Evolutionary conservation across 208 protist genomes (phyloP).

Genomic region (Crithidia expoeki): DNA sequence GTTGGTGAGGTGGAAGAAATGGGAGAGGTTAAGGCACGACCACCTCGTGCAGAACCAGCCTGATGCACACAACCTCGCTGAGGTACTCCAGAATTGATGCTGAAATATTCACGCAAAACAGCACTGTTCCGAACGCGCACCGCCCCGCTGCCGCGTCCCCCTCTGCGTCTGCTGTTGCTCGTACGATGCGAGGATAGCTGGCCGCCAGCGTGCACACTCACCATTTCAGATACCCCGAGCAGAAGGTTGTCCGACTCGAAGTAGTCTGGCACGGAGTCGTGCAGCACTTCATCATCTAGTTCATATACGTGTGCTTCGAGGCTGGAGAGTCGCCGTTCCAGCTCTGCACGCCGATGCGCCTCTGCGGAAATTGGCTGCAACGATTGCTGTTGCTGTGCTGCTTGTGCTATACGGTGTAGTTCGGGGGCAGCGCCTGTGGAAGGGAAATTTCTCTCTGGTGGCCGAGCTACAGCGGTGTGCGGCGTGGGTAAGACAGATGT

Average conservation of each 20-base stretch:
- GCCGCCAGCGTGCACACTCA: background rate
- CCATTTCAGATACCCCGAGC: background rate
- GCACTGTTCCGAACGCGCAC: too few species aligned
- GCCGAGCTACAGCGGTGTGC: too few species aligned
- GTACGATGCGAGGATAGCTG: background rate
- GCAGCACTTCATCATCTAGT: background rate
- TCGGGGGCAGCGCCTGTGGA: too few species aligned
- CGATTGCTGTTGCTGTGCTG: background rate
- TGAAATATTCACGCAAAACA: too few species aligned
- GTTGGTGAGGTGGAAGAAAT: background rate
- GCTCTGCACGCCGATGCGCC: slow-evolving; percentile 6
- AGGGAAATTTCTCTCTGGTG: too few species aligned
- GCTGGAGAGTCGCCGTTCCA: slow-evolving; percentile 15
- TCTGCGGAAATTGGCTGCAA: background rate
- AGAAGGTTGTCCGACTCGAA: slow-evolving; percentile 9
- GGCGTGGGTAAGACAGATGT: too few species aligned
- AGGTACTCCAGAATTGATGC: too few species aligned
- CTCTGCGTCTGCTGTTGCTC: background rate
- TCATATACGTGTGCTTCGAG: background rate
- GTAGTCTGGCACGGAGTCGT: slow-evolving; percentile 8
- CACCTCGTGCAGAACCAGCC: too few species aligned
- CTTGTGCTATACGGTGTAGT: background rate
- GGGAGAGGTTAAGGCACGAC: too few species aligned
- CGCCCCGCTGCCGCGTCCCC: too few species aligned
- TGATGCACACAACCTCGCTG: too few species aligned